Evolutionary conservation across 1,284 basidiomycete species (phyloP), one percentile per base, ranked within the genome.

Genomic region (Quambalaria eucalypti): DNA sequence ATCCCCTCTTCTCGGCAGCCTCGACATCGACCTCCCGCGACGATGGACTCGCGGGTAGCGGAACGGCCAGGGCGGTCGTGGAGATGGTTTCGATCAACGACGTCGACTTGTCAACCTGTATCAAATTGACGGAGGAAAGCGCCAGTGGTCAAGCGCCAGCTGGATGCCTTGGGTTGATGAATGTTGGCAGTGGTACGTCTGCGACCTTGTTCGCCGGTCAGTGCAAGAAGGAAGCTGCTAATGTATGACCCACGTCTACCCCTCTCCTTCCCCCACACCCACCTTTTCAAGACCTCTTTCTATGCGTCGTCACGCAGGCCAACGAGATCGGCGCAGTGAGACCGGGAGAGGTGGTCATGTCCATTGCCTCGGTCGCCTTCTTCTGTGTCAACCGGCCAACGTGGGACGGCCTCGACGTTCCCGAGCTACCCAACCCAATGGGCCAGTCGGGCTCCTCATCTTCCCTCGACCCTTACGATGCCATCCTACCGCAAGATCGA

Each of bases 131-230:
- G n/a, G 28, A 29, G 36, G 30, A 38, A 2, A 21, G 21, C 23
- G 23, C 21, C 10, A n/a, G 16, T 26, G 51, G 38, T 12, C 55
- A 61, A 60, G 36, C 55, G 54, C 12, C 36, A 36, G 47, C 62
- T 36, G 68, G 68, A 19, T 69, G 62, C 38, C 60, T 70, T 28
- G 68, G 68, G 25, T 61, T 70, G 51, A 70, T 70, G 55, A 69
- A 70, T 56, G 65, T 69, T 25, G 68, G 67, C 4, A 56, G 56
- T 14, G 56, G 56, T 59, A 48, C 57, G 56, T 42, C 16, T n/a
- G n/a, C n/a, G n/a, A n/a, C n/a, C n/a, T n/a, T n/a, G n/a, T n/a
- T n/a, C n/a, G n/a, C n/a, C n/a, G n/a, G n/a, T n/a, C 21, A 9
- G 16, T 7, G 31, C 16, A 6, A 2, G 26, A 9, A 25, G 19